Evolutionary conservation across 805 yeast genomes (phyloP), one percentile per base, ranked within the genome.

Genomic region (Hanseniaspora meyeri): DNA sequence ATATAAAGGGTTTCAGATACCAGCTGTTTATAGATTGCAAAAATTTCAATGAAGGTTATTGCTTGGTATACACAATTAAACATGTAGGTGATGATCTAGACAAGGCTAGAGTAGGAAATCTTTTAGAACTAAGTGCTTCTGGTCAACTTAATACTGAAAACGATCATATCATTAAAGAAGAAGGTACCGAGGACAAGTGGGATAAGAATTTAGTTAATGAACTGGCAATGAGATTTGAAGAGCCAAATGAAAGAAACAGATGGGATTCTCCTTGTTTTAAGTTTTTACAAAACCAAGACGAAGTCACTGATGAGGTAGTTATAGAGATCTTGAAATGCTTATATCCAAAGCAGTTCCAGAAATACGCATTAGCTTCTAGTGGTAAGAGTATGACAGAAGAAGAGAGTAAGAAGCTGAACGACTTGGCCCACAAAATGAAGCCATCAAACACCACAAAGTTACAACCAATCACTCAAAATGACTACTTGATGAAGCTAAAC

Each of bases 251-350:
- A 63, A 49, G 49, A 42, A 79, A 83, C 31, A 72, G 96, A 59
- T 93, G 98, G 98, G 98, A 93, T 65, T 81, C 95, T 4, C 98
- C 98, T 6, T 71, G 91, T 59, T 82, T 89, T 65, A 80, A 87
- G 0, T 69, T 90, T 1, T 77, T 81, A 3, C 59, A 68, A 7
- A 60, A 64, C 1, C 63, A 65, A 42, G 72, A 69, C 58, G 39
- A 77, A 73, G 63, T 63, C 17, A 80, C 77, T 51, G 82, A 83
- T 36, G 72, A 72, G 16, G 67, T 37, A 12, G 49, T 83, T 20
- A 84, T 83, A 1, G 85, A 80, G 17, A 76, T 93, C 1, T 82
- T 84, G 82, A 76, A 76, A 50, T 77, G 81, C 0, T 63, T 84
- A 2, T 83, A 80, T 37, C 64, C 66, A 34, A 64, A 68, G 11